Base-by-base conservation (phyloP, 208 protist species). In the Leishmania amazonensis region DNA sequence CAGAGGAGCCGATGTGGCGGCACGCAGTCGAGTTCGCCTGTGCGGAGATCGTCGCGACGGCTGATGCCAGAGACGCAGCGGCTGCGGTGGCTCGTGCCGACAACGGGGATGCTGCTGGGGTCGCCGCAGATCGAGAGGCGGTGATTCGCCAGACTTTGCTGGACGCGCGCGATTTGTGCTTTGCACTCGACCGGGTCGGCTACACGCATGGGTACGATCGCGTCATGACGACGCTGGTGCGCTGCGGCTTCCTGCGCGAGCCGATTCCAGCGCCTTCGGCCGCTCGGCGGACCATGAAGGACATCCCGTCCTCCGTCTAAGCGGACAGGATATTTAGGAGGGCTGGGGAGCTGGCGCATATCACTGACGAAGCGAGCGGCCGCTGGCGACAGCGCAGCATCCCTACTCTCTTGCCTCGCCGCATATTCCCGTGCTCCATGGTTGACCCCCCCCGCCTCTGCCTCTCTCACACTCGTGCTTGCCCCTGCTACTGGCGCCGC, bases 101-200 rank as follows among this genome's bases (percentile, higher is more conserved):
- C 21, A 68, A n/a, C 35, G 68, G 51, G 7, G 45, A 74, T 24
- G 57, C 24, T 65, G 65, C 28, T 17, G 58, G 4, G 0, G 71
- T 21, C 38, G 60, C 80, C 9, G 68, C 24, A 35, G 72, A 21
- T 54, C 62, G 42, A 47, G 75, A 84, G 38, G 70, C 19, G 13
- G 80, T 54, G 60, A 62, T 65, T 31, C 74, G 80, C 21, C 47
- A 51, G 58, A 58, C 92, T 2, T 53, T 93, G 54, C 54, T 58
- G 19, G 85, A 93, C 53, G 77, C 91, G 76, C 87, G 90, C 1
- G 85, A 95, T 76, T 81, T 97, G 73, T 79, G 83, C 78, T 97
- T 96, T 87, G 92, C 94, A 11, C 71, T 95, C 17, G 90, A 96
- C 72, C 88, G 90, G 58, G 91, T 90, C 19, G 78, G 85, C 35